Evolutionary conservation across 495 filamentous ascomycete genomes (phyloP).

Genomic region (Penicillium herquei): DNA sequence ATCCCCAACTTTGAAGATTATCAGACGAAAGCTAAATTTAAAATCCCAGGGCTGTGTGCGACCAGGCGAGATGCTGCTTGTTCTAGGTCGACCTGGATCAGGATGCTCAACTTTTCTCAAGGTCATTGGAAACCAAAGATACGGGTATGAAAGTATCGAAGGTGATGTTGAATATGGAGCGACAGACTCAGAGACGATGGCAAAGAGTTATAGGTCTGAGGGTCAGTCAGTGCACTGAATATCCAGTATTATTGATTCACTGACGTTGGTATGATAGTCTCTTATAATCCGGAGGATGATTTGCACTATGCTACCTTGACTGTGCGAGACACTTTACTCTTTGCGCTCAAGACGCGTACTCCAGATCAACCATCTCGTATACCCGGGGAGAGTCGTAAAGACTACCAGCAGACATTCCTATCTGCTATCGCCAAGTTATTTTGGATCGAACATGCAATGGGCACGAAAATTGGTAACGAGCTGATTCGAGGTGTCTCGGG

Average conservation of each 20-base stretch:
- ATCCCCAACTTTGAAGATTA: background rate
- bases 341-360: constrained; percentile 67
- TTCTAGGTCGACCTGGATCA: constrained; percentile 68
- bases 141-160: constrained; percentile 59
- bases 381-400: constrained; percentile 55
- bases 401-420: constrained; percentile 67
- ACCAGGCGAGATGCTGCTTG: constrained; percentile 55
- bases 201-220: constrained; percentile 64
- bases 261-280: constrained; percentile 30
- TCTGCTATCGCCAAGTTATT: constrained; percentile 73
- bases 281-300: constrained; percentile 72
- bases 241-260: background rate
- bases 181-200: constrained; percentile 57
- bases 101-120: constrained; percentile 76
- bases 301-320: constrained; percentile 72
- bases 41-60: constrained; percentile 41
- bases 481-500: constrained; percentile 67
- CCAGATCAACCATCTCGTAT: constrained; percentile 61
- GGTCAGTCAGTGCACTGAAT: constrained; percentile 13
- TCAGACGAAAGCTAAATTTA: background rate
- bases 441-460: constrained; percentile 68
- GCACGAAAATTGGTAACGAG: constrained; percentile 67
- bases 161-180: constrained; percentile 67
- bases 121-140: constrained; percentile 63
- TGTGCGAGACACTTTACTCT: constrained; percentile 66